Evolutionary conservation across 2,329 filamentous ascomycete species (phyloP), one percentile per base, ranked within the genome.

Genomic region (Botrytis medusae): DNA sequence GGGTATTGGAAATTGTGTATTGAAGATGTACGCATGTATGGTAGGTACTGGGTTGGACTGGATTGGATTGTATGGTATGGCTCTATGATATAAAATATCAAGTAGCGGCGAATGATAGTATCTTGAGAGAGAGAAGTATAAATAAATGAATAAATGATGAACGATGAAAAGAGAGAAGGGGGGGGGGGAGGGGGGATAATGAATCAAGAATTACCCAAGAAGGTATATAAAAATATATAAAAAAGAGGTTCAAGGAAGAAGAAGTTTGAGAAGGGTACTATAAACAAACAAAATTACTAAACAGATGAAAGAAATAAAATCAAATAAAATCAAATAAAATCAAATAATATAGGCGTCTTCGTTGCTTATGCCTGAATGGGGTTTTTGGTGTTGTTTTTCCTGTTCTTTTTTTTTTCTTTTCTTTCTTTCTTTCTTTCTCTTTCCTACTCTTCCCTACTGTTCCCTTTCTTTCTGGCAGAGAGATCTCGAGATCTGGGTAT

Each of bases 261-360:
- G 29, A 32, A 54, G 22, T 54, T 29, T 57, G n/a, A 57, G 51
- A n/a, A 22, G 18, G 10, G 18, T 29, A 67, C 5, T 67, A 34
- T 34, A 34, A 37, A 48, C 42, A 44, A 60, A 60, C 25, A 32
- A 60, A 25, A 44, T 9, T 46, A 46, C 16, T 46, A 37, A 34
- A n/a, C 34, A 48, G n/a, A 46, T 37, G 37, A 37, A 62, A 62
- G 42, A 51, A 61, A 62, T 57, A 48, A 72, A 60, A 70, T 59
- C 59, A 34, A 71, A 70, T 62, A 77, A 37, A 37, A 37, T 37
- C 37, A 37, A 37, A 37, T 37, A 37, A 69, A 63, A n/a, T 25
- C 65, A 62, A 60, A 67, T 63, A 63, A 29, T 69, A 71, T 65
- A 77, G 77, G 77, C 77, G 74, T 77, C 73, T 74, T 73, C 34